Evolutionary conservation across 2,329 filamentous ascomycete species (phyloP).

Genomic region (Knufia fluminis): DNA sequence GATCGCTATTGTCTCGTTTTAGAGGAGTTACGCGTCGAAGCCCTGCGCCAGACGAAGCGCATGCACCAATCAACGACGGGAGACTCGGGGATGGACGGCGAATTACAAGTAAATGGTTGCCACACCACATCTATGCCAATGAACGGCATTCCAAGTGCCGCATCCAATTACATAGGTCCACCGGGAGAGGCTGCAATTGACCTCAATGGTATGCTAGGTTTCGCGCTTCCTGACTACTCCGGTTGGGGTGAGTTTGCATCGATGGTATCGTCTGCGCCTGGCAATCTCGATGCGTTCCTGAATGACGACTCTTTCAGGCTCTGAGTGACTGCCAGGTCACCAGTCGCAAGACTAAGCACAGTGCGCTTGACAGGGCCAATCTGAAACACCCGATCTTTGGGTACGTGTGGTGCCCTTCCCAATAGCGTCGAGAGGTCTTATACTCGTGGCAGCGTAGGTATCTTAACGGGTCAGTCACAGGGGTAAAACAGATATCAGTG

Average conservation of each 20-base stretch:
- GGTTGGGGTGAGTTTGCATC: constrained; percentile 25
- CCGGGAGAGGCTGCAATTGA: constrained; percentile 5
- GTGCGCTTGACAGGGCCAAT: too few relatives aligned
- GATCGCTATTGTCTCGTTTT: constrained; percentile 21
- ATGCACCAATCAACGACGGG: neutral
- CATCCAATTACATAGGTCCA: constrained; percentile 11
- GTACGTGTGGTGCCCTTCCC: too few relatives aligned
- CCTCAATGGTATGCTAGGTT: constrained; percentile 4
- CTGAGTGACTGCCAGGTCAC: neutral
- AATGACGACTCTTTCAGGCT: constrained; percentile 10
- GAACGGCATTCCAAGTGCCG: constrained; percentile 15
- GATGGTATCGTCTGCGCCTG: constrained; percentile 23
- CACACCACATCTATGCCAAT: constrained; percentile 6
- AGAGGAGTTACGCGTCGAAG: constrained; percentile 20
- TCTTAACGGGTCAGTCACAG: too few relatives aligned
- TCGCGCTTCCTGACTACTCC: constrained; percentile 15
- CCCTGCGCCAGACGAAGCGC: constrained; percentile 17
- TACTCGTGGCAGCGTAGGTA: too few relatives aligned
- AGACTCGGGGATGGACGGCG: neutral
- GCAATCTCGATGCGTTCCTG: constrained; percentile 12
- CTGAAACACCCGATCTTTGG: too few relatives aligned
- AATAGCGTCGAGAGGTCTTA: too few relatives aligned
- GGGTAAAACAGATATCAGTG: too few relatives aligned
- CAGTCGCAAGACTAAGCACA: neutral
- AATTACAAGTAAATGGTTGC: neutral